These are phyloP conservation scores for Mitosporidium daphniae DNA, from an alignment of 371 early-diverging fungal species.

Conservation along the genomic window DNA sequence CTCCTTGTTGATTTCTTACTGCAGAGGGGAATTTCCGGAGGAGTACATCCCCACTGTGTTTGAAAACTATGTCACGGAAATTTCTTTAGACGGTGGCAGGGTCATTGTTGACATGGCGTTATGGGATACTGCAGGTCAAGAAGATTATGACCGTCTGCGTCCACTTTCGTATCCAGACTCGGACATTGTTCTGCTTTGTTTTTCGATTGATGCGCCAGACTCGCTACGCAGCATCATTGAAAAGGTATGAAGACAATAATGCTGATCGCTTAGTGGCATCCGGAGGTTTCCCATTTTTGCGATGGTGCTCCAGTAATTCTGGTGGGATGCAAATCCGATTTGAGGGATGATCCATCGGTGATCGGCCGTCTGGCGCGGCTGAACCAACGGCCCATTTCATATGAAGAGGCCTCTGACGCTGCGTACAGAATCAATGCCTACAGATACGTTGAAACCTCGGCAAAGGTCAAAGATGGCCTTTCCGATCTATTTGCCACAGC, in stretches of 20 bases:
- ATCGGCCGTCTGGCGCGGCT: conserved; percentile 31
- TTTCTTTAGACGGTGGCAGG: conserved; percentile 48
- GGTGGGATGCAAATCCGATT: conserved; percentile 58
- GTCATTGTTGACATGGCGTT: conserved; percentile 73
- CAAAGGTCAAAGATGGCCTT: conserved; percentile 5
- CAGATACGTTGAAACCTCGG: conserved; percentile 7
- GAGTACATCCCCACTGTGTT: conserved; percentile 68
- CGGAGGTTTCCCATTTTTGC: conserved; percentile 56
- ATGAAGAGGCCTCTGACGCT: conserved; percentile 16
- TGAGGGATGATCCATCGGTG: conserved; percentile 32
- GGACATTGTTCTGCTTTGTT: conserved; percentile 76
- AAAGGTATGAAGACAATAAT: conserved; percentile 2
- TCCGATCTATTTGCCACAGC: conserved; percentile 5
- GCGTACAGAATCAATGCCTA: conserved; percentile 5
- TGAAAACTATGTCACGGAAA: conserved; percentile 71
- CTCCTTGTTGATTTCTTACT: conserved; percentile 62
- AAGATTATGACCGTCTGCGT: conserved; percentile 68
- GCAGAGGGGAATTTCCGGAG: conserved; percentile 60
- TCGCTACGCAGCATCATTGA: conserved; percentile 14
- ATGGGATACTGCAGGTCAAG: conserved; percentile 91
- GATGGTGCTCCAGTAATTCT: conserved; percentile 44
- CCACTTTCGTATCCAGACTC: conserved; percentile 83
- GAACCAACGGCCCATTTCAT: conserved; percentile 35
- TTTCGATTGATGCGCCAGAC: conserved; percentile 56
- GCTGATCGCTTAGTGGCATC: conserved; percentile 28